phyloP scores from a whole-genome alignment of 768 basidiomycete genomes.

The Podaxis sp. region DNA sequence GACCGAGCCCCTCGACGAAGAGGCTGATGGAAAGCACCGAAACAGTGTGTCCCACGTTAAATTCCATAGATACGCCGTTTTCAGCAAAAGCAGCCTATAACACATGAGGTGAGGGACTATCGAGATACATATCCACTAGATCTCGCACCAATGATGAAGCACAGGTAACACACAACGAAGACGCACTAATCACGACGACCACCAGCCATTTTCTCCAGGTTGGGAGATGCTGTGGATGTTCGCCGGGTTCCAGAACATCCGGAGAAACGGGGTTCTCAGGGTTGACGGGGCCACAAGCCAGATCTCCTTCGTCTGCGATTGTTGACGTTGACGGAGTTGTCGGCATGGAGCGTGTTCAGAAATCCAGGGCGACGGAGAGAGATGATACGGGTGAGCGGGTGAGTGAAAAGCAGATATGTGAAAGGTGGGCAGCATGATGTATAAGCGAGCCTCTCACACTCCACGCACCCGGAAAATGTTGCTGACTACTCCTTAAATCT shows the following conservation, averaged over 20 bases:
- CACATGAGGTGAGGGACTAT: not conserved
- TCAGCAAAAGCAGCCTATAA: constrained; percentile 63
- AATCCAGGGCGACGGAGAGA: not conserved
- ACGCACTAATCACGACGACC: constrained; percentile 44
- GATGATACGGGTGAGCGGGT: not conserved
- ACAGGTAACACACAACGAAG: constrained; percentile 50
- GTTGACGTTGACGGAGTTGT: not conserved
- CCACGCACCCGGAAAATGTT: not conserved
- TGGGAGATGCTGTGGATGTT: constrained; percentile 41
- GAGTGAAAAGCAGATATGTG: not conserved
- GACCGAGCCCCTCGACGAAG: constrained; percentile 57
- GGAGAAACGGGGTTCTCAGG: constrained; percentile 17
- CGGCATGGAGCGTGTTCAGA: not conserved
- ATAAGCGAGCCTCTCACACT: not conserved
- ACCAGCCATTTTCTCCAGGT: constrained; percentile 44
- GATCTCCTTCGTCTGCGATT: not conserved
- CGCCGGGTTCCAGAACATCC: constrained; percentile 38
- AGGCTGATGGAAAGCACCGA: constrained; percentile 55
- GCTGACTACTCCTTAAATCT: not conserved
- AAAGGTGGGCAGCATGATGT: not conserved
- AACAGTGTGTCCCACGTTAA: constrained; percentile 44
- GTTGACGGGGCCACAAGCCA: not conserved
- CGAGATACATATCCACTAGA: not conserved
- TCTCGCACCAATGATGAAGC: constrained; percentile 53
- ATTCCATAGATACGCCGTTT: constrained; percentile 47